Evolutionary conservation across 1,284 basidiomycete genomes (phyloP).

Genomic region (Puccinia coronata): DNA sequence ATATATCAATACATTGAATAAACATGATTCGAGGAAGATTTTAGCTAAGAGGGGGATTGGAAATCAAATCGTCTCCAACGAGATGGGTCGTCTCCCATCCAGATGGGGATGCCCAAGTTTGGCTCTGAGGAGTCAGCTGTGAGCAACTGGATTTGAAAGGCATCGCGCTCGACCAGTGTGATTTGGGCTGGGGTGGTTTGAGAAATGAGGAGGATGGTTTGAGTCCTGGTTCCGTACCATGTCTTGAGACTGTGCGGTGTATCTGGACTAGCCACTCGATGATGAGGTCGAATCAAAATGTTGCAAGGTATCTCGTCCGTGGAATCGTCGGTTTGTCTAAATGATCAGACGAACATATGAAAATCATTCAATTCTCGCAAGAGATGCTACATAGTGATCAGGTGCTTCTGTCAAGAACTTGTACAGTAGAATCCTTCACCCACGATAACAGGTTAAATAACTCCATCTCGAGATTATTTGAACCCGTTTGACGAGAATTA

Average conservation of each 20-base stretch:
- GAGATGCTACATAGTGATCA: too few relatives aligned
- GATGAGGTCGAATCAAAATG: constrained; percentile 33
- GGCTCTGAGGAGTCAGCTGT: not conserved
- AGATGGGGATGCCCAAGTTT: not conserved
- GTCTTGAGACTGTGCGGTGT: not conserved
- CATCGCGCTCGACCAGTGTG: constrained; percentile 36
- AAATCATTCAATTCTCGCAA: not conserved
- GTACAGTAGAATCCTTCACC: too few relatives aligned
- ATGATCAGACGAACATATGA: not conserved
- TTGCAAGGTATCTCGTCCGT: constrained; percentile 13
- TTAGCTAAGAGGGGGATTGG: not conserved
- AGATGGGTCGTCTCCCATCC: constrained; percentile 23
- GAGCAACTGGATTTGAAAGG: constrained; percentile 17
- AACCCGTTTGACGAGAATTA: not conserved
- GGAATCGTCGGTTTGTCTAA: constrained; percentile 8
- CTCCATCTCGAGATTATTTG: not conserved
- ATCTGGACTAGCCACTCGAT: not conserved
- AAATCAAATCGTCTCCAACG: constrained; percentile 2
- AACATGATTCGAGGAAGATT: not conserved
- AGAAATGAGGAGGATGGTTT: constrained; percentile 20
- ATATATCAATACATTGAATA: too few relatives aligned
- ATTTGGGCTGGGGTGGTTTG: not conserved
- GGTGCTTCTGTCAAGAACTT: too few relatives aligned
- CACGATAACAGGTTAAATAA: constrained; percentile 22
- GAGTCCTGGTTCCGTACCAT: constrained; percentile 23